A percentile compares a stretch with the other conserved stretches of the same genome.
phyloP scores from a whole-genome alignment of 2,329 filamentous ascomycete genomes.

The Diaporthe humulicola region DNA sequence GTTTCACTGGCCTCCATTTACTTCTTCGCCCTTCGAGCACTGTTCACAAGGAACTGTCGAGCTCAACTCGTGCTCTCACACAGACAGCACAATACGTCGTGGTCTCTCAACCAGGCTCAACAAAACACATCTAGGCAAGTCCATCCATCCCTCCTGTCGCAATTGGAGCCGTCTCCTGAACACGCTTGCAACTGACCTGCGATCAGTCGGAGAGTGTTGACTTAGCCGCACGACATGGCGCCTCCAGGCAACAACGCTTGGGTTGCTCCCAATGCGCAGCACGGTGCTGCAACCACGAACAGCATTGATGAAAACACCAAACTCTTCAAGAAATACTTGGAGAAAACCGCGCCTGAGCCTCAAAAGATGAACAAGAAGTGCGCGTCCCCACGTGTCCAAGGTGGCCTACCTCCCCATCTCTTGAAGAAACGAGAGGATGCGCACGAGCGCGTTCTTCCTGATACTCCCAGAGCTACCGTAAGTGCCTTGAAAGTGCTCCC shows the following conservation, averaged over 20 bases:
- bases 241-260: background rate
- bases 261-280: background rate
- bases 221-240: background rate
- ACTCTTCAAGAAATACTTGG: constrained; percentile 1
- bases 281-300: background rate
- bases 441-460: background rate
- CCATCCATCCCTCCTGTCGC: no score
- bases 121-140: background rate
- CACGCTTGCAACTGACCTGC: background rate
- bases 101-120: background rate
- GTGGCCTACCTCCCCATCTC: constrained; percentile 17
- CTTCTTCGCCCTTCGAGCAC: background rate
- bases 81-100: background rate
- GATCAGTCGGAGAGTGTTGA: background rate
- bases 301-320: constrained; percentile 1
- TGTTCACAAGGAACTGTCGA: background rate
- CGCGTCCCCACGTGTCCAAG: background rate
- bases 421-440: background rate
- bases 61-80: background rate
- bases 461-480: background rate
- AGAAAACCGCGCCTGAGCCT: background rate
- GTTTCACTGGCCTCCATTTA: background rate
- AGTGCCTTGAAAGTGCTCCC: background rate
- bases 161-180: background rate
- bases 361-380: background rate